These are phyloP conservation scores for Lactarius hatsudake DNA, from an alignment of 768 basidiomycete species.

Conservation along the genomic window DNA sequence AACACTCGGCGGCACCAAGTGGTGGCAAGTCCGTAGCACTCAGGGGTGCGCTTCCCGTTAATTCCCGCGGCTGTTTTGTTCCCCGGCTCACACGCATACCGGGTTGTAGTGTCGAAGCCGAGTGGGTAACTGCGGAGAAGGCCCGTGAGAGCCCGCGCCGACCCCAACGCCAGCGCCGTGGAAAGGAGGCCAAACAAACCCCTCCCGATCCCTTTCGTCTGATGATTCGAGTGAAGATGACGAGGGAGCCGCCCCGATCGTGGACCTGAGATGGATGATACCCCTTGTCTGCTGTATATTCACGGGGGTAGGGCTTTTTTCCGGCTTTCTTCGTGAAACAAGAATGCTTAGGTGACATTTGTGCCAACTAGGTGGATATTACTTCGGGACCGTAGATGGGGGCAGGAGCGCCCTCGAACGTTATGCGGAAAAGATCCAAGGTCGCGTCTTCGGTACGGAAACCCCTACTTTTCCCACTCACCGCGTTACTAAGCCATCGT, in stretches of 20 bases:
- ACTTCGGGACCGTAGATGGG: slow-evolving; percentile 76
- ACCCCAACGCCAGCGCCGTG: slow-evolving; percentile 59
- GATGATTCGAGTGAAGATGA: slow-evolving; percentile 26
- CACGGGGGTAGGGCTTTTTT: slow-evolving; percentile 70
- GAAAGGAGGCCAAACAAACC: slow-evolving; percentile 35
- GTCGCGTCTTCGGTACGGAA: slow-evolving; percentile 71
- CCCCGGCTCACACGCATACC: slow-evolving; percentile 8
- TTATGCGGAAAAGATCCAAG: slow-evolving; percentile 87
- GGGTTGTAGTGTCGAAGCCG: slow-evolving; percentile 63
- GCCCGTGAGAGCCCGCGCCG: slow-evolving; percentile 45
- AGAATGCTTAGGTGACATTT: background rate
- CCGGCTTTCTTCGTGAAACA: slow-evolving; percentile 22
- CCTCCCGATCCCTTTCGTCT: background rate
- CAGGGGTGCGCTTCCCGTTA: slow-evolving; percentile 54
- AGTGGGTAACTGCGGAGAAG: slow-evolving; percentile 84
- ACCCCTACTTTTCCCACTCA: background rate
- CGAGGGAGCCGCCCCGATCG: slow-evolving; percentile 36
- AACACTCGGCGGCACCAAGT: slow-evolving; percentile 84
- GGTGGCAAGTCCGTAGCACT: slow-evolving; percentile 93
- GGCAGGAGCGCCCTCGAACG: slow-evolving; percentile 69
- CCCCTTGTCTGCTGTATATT: slow-evolving; percentile 81
- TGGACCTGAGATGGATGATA: slow-evolving; percentile 71
- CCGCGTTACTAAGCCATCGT: background rate
- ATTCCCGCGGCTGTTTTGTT: background rate
- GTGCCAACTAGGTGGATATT: slow-evolving; percentile 61